Evolutionary conservation across 805 yeast genomes (phyloP).

Genomic region (Metschnikowia lunata): DNA sequence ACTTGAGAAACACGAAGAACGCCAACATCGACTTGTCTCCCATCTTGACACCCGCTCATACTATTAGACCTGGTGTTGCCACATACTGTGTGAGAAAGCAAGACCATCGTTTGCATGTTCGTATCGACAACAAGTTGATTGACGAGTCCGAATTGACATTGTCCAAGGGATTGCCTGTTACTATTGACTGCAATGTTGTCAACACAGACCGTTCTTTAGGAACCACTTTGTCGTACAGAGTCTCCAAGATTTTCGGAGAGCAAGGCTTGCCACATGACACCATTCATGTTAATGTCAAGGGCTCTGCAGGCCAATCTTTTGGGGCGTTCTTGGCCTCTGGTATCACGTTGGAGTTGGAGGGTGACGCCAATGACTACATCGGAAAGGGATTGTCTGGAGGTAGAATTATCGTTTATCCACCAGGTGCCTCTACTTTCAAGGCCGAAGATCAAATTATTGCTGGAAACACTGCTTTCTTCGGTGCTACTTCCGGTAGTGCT

Average conservation of each 20-base stretch:
- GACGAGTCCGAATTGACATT: conserved; percentile 95
- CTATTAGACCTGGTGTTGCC: conserved; percentile 94
- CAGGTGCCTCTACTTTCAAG: conserved; percentile 74
- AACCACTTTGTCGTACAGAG: conserved; percentile 88
- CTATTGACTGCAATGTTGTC: conserved; percentile 87
- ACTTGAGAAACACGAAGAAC: conserved; percentile 81
- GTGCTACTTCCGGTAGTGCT: conserved; percentile 94
- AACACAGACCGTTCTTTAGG: conserved; percentile 97
- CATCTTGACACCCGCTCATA: conserved; percentile 93
- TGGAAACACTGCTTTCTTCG: conserved; percentile 96
- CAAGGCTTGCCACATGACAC: conserved; percentile 93
- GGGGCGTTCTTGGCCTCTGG: conserved; percentile 98
- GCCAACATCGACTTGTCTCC: conserved; percentile 90
- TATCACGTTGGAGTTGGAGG: conserved; percentile 89
- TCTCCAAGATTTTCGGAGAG: conserved; percentile 91
- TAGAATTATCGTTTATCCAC: conserved; percentile 87
- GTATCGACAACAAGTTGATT: conserved; percentile 91
- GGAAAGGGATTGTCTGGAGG: conserved; percentile 98
- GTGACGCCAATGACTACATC: conserved; percentile 97
- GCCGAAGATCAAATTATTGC: conserved; percentile 95
- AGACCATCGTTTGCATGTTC: conserved; percentile 88
- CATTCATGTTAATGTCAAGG: conserved; percentile 83
- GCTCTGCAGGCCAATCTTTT: conserved; percentile 97
- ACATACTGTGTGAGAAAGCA: conserved; percentile 89
- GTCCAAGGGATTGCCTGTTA: conserved; percentile 93